Evolutionary conservation across 805 yeast species (phyloP).

Genomic region (Schwanniomyces yamadae): DNA sequence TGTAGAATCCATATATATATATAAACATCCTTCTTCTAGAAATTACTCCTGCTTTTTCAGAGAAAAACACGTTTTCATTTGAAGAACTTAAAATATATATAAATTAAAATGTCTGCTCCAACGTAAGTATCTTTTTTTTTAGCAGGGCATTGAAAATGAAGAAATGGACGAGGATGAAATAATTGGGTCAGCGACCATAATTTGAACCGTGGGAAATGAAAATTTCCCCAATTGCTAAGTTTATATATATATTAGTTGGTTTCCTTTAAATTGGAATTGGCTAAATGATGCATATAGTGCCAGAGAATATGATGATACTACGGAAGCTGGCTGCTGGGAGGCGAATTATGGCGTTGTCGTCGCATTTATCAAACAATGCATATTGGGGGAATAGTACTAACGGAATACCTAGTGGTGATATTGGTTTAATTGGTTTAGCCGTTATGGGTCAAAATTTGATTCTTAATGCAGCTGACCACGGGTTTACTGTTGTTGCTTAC

Average conservation of each 20-base stretch:
- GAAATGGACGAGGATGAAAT: too few species aligned
- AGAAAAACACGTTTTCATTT: slow-evolving; percentile 1
- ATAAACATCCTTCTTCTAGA: slow-evolving; percentile 3
- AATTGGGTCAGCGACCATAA: too few species aligned
- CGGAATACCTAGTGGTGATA: slow-evolving; percentile 67
- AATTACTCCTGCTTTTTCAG: not conserved
- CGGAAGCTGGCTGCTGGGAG: too few species aligned
- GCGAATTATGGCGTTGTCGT: slow-evolving; percentile 4
- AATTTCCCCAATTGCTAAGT: too few species aligned
- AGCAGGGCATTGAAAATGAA: not conserved
- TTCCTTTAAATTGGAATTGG: not conserved
- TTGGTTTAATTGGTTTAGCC: slow-evolving; percentile 99
- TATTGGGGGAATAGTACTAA: slow-evolving; percentile 22
- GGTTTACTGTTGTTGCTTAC: slow-evolving; percentile 96
- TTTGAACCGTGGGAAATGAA: too few species aligned
- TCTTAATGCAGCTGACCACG: slow-evolving; percentile 97
- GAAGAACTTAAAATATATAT: slow-evolving; percentile 1
- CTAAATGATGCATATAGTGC: not conserved
- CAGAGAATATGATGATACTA: too few species aligned
- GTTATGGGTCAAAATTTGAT: slow-evolving; percentile 99
- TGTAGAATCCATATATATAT: slow-evolving; percentile 5
- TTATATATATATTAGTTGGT: too few species aligned
- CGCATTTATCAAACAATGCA: slow-evolving; percentile 2
- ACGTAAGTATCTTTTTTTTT: slow-evolving; percentile 31
- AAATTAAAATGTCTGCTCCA: slow-evolving; percentile 38